Evolutionary conservation across 164 flowering plant genomes (phyloP).

Genomic region (Brasenia schreberi): DNA sequence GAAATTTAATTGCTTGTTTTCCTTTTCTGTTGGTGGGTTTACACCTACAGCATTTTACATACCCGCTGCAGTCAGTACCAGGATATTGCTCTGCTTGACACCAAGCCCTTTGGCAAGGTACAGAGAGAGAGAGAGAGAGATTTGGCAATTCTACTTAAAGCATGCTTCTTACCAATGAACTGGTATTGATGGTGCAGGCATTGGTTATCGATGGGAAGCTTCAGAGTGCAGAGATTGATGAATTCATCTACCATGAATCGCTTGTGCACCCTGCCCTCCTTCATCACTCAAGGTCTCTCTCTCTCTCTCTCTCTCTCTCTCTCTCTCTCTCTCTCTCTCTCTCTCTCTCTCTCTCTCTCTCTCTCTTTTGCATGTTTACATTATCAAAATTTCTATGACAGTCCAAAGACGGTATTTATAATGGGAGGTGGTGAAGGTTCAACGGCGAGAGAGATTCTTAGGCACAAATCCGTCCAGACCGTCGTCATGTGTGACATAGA

Average conservation of each 20-base stretch:
- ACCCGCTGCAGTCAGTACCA: constrained; percentile 66
- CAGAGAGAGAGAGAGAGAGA: background rate
- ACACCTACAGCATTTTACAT: constrained; percentile 54
- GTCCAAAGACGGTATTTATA: constrained; percentile 59
- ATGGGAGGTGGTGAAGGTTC: constrained; percentile 99
- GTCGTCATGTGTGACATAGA: constrained; percentile 94
- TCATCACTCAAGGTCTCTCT: constrained; percentile 50
- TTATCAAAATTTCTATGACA: constrained; percentile 8
- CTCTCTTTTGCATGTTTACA: background rate
- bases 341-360: background rate
- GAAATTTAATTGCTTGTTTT: background rate
- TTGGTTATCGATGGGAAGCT: constrained; percentile 89
- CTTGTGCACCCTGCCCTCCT: constrained; percentile 91
- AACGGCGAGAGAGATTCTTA: constrained; percentile 75
- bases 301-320: background rate
- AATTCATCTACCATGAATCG: constrained; percentile 89
- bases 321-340: background rate
- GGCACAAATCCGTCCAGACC: constrained; percentile 49
- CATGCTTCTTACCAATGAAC: background rate
- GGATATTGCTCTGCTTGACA: constrained; percentile 81
- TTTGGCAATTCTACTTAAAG: background rate
- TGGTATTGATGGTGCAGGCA: constrained; percentile 27
- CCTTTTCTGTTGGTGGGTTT: background rate
- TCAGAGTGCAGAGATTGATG: constrained; percentile 91
- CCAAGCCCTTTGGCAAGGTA: constrained; percentile 93